Percentiles rank a stretch among this genome's conserved stretches.
These are phyloP conservation scores for Artemisia tridentata DNA, from an alignment of 129 eudicot species.

Conservation along the genomic window DNA sequence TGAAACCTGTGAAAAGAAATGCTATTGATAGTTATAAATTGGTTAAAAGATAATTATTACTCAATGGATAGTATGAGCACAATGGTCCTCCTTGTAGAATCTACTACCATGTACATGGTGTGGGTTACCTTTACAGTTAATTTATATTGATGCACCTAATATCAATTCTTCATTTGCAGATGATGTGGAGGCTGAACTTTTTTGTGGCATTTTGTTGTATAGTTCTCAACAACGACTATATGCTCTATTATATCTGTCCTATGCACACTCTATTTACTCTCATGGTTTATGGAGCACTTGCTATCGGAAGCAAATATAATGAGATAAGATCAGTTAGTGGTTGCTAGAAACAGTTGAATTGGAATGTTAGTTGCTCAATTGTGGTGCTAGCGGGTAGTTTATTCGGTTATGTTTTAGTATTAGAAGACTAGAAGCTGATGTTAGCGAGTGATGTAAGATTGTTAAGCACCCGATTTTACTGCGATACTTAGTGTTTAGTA, in stretches of 20 bases:
- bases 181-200: slow-evolving; percentile 99
- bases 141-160: slow-evolving; percentile 18
- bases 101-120: too few relatives aligned
- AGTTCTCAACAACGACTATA: slow-evolving; percentile 87
- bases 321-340: slow-evolving; percentile 51
- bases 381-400: not conserved
- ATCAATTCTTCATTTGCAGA: slow-evolving; percentile 49
- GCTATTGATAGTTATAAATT: too few relatives aligned
- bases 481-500: too few relatives aligned
- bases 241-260: slow-evolving; percentile 90
- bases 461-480: not conserved
- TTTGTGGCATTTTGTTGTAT: slow-evolving; percentile 83
- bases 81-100: too few relatives aligned
- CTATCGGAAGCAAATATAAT: slow-evolving; percentile 78
- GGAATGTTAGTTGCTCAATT: not conserved
- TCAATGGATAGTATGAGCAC: too few relatives aligned
- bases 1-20: too few relatives aligned
- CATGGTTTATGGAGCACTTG: slow-evolving; percentile 96
- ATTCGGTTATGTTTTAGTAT: slow-evolving; percentile 7
- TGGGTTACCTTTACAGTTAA: not conserved
- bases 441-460: slow-evolving; percentile 10
- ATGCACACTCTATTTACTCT: slow-evolving; percentile 95
- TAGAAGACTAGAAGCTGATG: not conserved
- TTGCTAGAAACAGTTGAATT: not conserved
- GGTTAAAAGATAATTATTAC: too few relatives aligned